phyloP scores from a whole-genome alignment of 441 rosid species.

The Macaranga tanarius region DNA sequence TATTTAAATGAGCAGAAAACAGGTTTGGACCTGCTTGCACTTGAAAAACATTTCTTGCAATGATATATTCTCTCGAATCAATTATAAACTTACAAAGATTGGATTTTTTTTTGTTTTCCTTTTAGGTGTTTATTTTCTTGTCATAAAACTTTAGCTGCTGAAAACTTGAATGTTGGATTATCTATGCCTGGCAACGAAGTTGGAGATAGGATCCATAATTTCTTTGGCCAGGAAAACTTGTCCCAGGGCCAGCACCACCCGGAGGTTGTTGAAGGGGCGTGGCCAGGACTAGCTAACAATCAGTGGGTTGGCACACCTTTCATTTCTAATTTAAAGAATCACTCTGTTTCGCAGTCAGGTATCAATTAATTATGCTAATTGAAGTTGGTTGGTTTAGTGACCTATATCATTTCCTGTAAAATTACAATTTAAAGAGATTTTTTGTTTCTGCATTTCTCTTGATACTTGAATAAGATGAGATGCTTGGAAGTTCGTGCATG shows the following conservation, averaged over 20 bases:
- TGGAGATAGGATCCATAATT: slow-evolving; percentile 88
- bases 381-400: neutral
- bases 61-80: slow-evolving; percentile 9
- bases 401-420: slow-evolving; percentile 2
- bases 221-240: slow-evolving; percentile 70
- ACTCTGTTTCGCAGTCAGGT: slow-evolving; percentile 63
- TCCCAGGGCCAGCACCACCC: slow-evolving; percentile 68
- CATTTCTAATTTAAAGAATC: slow-evolving; percentile 55
- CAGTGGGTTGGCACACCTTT: slow-evolving; percentile 48
- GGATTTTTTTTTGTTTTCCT: slow-evolving; percentile 11
- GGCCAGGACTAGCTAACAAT: slow-evolving; percentile 60
- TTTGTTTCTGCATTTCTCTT: neutral
- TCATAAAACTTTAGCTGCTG: slow-evolving; percentile 31
- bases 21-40: slow-evolving; percentile 33
- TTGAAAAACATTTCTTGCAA: slow-evolving; percentile 11
- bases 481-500: slow-evolving; percentile 3
- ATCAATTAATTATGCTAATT: slow-evolving; percentile 22
- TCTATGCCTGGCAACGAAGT: slow-evolving; percentile 97
- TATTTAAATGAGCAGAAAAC: slow-evolving; percentile 32
- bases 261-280: slow-evolving; percentile 56
- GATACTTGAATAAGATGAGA: slow-evolving; percentile 1
- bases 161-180: slow-evolving; percentile 33
- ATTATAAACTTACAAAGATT: slow-evolving; percentile 14
- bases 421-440: neutral
- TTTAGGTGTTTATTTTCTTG: slow-evolving; percentile 28